Conservation (phyloP, 1,284 basidiomycete species). For the Sanghuangporus weigelae region DNA sequence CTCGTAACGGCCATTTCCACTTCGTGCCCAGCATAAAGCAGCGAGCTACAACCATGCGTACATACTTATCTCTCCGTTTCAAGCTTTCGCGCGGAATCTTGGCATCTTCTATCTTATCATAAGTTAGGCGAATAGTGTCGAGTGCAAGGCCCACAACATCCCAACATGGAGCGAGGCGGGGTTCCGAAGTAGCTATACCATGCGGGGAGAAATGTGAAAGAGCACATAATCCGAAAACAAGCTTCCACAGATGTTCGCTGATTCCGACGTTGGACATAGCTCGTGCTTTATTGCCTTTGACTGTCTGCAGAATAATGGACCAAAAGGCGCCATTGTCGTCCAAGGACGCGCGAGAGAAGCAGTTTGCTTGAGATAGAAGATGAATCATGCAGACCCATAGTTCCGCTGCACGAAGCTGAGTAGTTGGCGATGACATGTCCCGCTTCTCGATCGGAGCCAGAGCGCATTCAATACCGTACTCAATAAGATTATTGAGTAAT, state of each 20-base stretch:
- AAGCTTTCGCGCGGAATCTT: conserved; percentile 36
- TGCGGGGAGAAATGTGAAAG: conserved; percentile 75
- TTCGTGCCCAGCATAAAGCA: conserved; percentile 65
- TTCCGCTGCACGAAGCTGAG: conserved; percentile 43
- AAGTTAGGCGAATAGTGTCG: conserved; percentile 51
- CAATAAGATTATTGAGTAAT: conserved; percentile 49
- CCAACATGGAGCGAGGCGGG: conserved; percentile 64
- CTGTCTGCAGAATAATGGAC: conserved; percentile 35
- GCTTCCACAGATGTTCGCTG: conserved; percentile 72
- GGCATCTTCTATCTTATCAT: conserved; percentile 46
- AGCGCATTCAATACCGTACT: conserved; percentile 46
- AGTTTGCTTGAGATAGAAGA: conserved; percentile 25
- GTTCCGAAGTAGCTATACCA: conserved; percentile 49
- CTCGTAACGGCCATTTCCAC: conserved; percentile 74
- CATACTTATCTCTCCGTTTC: conserved; percentile 68
- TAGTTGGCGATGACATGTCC: conserved; percentile 34
- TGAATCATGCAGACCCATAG: conserved; percentile 79
- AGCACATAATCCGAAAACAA: conserved; percentile 65
- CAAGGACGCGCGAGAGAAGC: conserved; percentile 19
- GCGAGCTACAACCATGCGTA: conserved; percentile 67
- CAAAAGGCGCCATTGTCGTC: conserved; percentile 37
- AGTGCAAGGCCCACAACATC: conserved; percentile 54
- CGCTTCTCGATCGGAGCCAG: conserved; percentile 37
- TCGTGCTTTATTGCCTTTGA: conserved; percentile 29
- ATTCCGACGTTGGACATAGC: conserved; percentile 38